Conservation (phyloP, 345 rosid species). For the Melaleuca quinquenervia region DNA sequence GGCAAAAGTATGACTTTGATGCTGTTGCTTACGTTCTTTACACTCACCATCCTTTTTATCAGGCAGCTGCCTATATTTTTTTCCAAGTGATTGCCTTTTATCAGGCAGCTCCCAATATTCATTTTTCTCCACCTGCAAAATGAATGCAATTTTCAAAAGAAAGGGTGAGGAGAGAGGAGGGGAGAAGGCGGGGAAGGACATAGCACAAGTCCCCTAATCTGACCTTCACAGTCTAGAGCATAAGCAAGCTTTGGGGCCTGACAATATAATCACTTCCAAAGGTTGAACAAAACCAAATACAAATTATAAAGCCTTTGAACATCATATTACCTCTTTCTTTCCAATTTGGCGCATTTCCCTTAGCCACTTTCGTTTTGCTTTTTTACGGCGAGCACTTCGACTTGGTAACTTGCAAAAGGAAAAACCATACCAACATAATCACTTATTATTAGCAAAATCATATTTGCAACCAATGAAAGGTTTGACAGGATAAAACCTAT, state of each 20-base stretch:
- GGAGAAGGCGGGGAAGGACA: neutral
- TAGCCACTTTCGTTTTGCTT: slow-evolving; percentile 71
- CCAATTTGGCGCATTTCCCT: slow-evolving; percentile 53
- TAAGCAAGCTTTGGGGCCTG: neutral
- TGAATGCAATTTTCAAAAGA: neutral
- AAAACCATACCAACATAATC: neutral
- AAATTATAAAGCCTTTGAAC: neutral
- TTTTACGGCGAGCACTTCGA: slow-evolving; percentile 90
- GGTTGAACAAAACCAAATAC: neutral
- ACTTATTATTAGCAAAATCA: neutral
- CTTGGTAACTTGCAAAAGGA: slow-evolving; percentile 44
- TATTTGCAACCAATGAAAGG: neutral
- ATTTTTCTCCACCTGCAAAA: neutral
- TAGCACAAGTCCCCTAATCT: neutral
- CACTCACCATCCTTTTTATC: slow-evolving; percentile 6
- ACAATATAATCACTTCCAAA: neutral
- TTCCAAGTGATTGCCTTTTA: neutral
- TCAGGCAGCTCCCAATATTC: neutral
- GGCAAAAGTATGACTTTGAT: neutral
- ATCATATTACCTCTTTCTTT: slow-evolving; percentile 41
- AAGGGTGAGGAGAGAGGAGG: neutral
- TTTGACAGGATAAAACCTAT: neutral
- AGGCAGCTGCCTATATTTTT: neutral
- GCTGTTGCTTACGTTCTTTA: slow-evolving; percentile 13
- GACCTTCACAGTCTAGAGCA: neutral